phyloP scores from a whole-genome alignment of 768 basidiomycete genomes.

The Chalciporus pseudorubinellus region DNA sequence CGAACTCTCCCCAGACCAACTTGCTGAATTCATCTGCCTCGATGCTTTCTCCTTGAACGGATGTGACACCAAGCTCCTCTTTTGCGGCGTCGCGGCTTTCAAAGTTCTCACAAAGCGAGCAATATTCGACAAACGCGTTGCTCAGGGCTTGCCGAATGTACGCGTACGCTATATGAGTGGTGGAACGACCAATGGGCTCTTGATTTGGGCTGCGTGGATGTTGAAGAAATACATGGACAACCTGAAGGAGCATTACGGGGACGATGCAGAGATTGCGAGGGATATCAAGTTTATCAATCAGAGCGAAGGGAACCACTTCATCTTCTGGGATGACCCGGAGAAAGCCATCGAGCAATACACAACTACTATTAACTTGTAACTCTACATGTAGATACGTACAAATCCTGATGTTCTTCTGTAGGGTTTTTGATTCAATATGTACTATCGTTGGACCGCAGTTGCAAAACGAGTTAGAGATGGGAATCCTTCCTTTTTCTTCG shows the following conservation, averaged over 20 bases:
- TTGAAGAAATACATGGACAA: slow-evolving; percentile 9
- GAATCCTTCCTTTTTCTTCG: no score
- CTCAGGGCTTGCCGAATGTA: slow-evolving; percentile 5
- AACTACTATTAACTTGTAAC: slow-evolving; percentile 7
- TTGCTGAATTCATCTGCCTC: slow-evolving; percentile 8
- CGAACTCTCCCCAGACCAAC: slow-evolving; percentile 14
- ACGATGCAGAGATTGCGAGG: slow-evolving; percentile 18
- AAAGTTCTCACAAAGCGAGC: slow-evolving; percentile 11
- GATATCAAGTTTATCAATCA: slow-evolving; percentile 16
- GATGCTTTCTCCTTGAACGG: neutral
- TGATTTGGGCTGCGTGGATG: slow-evolving; percentile 14
- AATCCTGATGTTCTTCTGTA: no score
- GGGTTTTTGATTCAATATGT: no score
- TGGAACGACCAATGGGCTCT: slow-evolving; percentile 6
- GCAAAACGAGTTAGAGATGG: no score
- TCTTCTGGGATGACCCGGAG: slow-evolving; percentile 26
- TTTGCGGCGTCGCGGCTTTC: slow-evolving; percentile 10
- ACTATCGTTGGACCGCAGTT: no score
- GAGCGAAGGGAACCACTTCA: slow-evolving; percentile 23
- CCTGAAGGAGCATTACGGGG: slow-evolving; percentile 8
- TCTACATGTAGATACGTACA: no score
- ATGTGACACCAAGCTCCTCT: slow-evolving; percentile 13
- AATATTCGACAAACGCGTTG: slow-evolving; percentile 15
- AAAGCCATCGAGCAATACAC: slow-evolving; percentile 18
- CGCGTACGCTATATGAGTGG: slow-evolving; percentile 21